Percentiles rank a stretch among this genome's conserved stretches.
phyloP scores from a whole-genome alignment of 768 basidiomycete genomes.

The Boletellus ananiceps region DNA sequence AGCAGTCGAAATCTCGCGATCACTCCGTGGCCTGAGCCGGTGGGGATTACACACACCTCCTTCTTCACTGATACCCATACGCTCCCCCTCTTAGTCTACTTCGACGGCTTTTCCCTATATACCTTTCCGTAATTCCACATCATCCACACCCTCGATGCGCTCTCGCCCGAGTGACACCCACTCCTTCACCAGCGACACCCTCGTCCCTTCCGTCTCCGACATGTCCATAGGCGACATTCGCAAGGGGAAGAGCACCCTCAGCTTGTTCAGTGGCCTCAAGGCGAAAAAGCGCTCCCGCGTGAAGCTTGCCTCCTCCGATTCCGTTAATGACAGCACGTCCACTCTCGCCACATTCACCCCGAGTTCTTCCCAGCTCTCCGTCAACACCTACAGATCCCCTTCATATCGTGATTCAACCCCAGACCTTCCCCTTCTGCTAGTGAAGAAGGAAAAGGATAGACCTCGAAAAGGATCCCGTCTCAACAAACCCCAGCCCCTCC shows the following conservation, averaged over 20 bases:
- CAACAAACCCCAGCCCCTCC: slow-evolving; percentile 18
- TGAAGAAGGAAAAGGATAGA: slow-evolving; percentile 30
- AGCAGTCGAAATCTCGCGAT: slow-evolving; percentile 13
- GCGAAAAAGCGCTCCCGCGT: slow-evolving; percentile 40
- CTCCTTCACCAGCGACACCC: slow-evolving; percentile 24
- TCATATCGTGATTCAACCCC: neutral
- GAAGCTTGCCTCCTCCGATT: slow-evolving; percentile 36
- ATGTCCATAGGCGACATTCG: slow-evolving; percentile 35
- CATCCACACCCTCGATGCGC: slow-evolving; percentile 25
- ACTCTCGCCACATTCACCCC: slow-evolving; percentile 38
- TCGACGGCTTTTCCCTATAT: slow-evolving; percentile 27
- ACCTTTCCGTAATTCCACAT: slow-evolving; percentile 31
- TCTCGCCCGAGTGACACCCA: slow-evolving; percentile 29
- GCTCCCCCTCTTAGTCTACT: slow-evolving; percentile 4
- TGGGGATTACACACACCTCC: neutral
- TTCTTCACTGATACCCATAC: slow-evolving; percentile 7
- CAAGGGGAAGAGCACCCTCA: slow-evolving; percentile 47
- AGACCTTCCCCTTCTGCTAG: slow-evolving; percentile 6
- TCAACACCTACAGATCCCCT: slow-evolving; percentile 18
- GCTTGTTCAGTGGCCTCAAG: slow-evolving; percentile 36
- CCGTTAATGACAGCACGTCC: slow-evolving; percentile 23
- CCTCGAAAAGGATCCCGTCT: slow-evolving; percentile 17
- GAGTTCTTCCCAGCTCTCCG: slow-evolving; percentile 28
- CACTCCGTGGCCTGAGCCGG: slow-evolving; percentile 20
- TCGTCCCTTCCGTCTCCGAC: slow-evolving; percentile 30